These are phyloP conservation scores for Mucor plumbeus DNA, from an alignment of 371 early-diverging fungal genomes.

Conservation along the genomic window DNA sequence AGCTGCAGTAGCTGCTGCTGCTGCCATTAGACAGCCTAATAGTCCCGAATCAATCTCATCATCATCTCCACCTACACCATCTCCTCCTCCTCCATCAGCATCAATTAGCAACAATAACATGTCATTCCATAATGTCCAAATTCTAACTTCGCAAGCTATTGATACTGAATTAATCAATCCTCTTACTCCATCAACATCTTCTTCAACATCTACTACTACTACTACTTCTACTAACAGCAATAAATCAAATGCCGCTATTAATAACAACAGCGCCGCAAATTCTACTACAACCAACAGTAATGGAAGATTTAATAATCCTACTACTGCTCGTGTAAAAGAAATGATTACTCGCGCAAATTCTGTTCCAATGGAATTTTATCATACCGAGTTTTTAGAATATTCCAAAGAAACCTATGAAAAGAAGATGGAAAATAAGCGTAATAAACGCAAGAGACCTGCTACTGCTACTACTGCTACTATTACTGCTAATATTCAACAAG, in stretches of 20 bases:
- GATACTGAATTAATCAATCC: conserved; percentile 12
- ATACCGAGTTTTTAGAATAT: conserved; percentile 55
- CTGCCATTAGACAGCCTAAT: conserved; percentile 19
- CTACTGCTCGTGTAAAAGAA: conserved; percentile 53
- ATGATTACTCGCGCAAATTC: conserved; percentile 54
- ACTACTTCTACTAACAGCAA: conserved; percentile 4
- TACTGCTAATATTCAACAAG: not conserved
- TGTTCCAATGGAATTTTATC: conserved; percentile 56
- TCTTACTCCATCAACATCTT: conserved; percentile 24
- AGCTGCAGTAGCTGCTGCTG: conserved; percentile 2
- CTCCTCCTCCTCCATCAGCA: conserved; percentile 21
- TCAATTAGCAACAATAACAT: conserved; percentile 12
- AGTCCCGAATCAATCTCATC: conserved; percentile 51
- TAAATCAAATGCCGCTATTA: conserved; percentile 9
- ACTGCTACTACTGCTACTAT: no score
- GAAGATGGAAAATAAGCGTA: conserved; percentile 49
- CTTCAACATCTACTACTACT: conserved; percentile 4
- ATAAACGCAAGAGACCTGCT: conserved; percentile 46
- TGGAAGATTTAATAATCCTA: conserved; percentile 33
- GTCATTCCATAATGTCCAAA: not conserved
- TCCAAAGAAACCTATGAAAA: conserved; percentile 55
- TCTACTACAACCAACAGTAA: conserved; percentile 1
- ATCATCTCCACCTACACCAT: conserved; percentile 35
- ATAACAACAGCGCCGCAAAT: not conserved
- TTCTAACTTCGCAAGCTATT: conserved; percentile 9